Percentiles rank a stretch among this genome's conserved stretches.
Conservation (phyloP, 2,329 filamentous ascomycete species). For the Trichoderma lentiforme region DNA sequence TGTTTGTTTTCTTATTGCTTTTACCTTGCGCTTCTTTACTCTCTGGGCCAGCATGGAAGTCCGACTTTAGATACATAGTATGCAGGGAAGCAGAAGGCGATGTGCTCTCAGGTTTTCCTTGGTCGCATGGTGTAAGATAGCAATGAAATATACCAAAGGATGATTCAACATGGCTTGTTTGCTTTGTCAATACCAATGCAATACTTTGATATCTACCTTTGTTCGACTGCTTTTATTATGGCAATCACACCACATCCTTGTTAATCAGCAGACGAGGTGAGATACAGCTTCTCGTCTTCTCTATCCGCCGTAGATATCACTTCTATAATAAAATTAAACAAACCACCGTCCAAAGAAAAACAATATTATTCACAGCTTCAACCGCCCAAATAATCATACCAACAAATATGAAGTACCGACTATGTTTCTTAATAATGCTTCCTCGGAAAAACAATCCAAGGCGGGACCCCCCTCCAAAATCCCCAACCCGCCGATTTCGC, state of each 20-base stretch:
- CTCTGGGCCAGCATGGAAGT: neutral
- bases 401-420: neutral
- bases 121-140: neutral
- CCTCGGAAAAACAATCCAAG: neutral
- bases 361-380: neutral
- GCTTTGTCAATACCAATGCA: neutral
- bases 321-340: no score
- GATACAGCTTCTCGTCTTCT: neutral
- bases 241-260: no score
- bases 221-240: no score
- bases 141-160: neutral
- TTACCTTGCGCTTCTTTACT: neutral
- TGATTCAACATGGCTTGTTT: neutral
- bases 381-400: neutral
- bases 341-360: neutral
- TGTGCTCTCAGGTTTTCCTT: neutral
- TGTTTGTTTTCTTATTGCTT: neutral
- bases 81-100: neutral
- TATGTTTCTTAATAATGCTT: neutral
- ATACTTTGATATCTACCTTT: no score
- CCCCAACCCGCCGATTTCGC: slow-evolving; percentile 10
- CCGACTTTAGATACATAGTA: neutral
- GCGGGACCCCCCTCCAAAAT: neutral
- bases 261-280: neutral
- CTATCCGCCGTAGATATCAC: neutral